Base-by-base conservation (phyloP, 1,284 basidiomycete genomes). In the Apiotrichum montevideense region DNA sequence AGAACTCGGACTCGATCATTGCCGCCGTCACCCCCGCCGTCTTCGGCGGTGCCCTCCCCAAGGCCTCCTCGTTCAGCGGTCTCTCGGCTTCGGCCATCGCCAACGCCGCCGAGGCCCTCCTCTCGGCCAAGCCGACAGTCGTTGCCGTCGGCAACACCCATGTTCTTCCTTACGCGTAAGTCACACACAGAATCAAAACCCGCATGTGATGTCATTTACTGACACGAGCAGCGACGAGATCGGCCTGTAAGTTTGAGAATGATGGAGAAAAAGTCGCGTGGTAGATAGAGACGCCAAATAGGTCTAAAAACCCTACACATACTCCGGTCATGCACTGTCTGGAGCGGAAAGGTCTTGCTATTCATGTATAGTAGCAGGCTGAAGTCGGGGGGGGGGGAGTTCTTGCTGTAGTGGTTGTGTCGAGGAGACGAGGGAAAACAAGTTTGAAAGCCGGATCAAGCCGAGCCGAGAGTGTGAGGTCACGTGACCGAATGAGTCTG, bases 131-230 rank as follows among this genome's bases (percentile, higher is more conserved):
- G 79, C 89, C 91, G 34, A 92, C 90, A 39, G 90, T 83, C 63
- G 89, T 96, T 48, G 87, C 85, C 34, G 81, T 95, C 54, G 93
- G 92, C 56, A 85, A 94, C 71, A 78, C 85, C 65, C 77, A 81
- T 69, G 72, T 83, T 43, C 82, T 96, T 52, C 92, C 92, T 46
- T 88, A 87, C 75, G 83, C 84, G 78, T 74, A 57, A 74, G 72
- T 72, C 6, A 5, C 21, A 21, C 21, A 21, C 21, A 21, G 21
- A 46, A 44, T 3, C 9, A 37, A 40, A 8, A 50, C 35, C 15
- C 3, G 4, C 35, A 11, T 46, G 21, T 10, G 44, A 35, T 40
- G 13, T 39, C 13, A 7, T 7, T 8, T 43, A 29, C 34, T 51
- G 13, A 46, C 34, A 11, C 6, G 6, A 21, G 8, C 57, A 76